phyloP scores from a whole-genome alignment of 371 early-diverging fungal genomes.

The Mucor plumbeus region DNA sequence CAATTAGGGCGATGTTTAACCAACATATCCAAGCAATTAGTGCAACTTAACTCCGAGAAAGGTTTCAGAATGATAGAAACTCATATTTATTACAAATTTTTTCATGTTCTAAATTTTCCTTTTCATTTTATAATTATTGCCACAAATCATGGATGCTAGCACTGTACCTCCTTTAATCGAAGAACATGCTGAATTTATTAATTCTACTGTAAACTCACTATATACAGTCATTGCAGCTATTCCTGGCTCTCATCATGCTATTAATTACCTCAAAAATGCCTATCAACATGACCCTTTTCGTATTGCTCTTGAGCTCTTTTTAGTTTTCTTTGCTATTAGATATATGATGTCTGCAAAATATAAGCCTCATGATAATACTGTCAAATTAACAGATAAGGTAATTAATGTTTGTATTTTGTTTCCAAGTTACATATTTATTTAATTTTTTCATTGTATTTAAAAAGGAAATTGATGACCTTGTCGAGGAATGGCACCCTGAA shows the following conservation, averaged over 20 bases:
- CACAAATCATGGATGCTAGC: constrained; percentile 12
- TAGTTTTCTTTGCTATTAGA: constrained; percentile 89
- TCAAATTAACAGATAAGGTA: constrained; percentile 87
- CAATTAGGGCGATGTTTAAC: background rate
- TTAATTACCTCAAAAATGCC: constrained; percentile 87
- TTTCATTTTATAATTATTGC: background rate
- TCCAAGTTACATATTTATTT: background rate
- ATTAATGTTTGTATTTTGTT: background rate
- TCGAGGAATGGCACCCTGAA: constrained; percentile 97
- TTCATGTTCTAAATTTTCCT: constrained; percentile 1
- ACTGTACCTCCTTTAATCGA: constrained; percentile 10
- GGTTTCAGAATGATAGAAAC: constrained; percentile 2
- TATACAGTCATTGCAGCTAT: constrained; percentile 53
- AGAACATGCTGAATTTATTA: constrained; percentile 49
- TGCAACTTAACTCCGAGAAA: constrained; percentile 3
- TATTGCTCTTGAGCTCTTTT: constrained; percentile 82
- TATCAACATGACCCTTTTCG: constrained; percentile 98
- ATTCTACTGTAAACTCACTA: constrained; percentile 50
- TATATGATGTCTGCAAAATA: constrained; percentile 89
- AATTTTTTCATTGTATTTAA: background rate
- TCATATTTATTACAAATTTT: constrained; percentile 5
- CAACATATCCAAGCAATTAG: background rate
- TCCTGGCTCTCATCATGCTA: constrained; percentile 80
- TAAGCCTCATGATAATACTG: constrained; percentile 81
- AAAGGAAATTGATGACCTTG: constrained; percentile 77